phyloP scores from a whole-genome alignment of 768 basidiomycete species.

The Tylopilus felleus region DNA sequence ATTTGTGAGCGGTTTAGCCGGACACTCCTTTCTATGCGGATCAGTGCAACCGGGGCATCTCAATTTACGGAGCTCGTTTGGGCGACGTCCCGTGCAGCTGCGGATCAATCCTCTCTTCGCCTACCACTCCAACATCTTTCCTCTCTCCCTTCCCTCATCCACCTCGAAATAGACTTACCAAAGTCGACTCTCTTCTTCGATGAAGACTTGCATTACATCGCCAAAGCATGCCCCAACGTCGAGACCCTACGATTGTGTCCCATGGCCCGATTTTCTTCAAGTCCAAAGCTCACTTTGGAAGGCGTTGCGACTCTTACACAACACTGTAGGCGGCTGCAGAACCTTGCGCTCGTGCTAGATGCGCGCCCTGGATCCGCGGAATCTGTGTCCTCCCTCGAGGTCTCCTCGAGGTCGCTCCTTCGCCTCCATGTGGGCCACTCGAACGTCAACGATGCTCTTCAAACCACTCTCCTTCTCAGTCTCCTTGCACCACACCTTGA shows the following conservation, averaged over 20 bases:
- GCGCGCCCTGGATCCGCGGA: slow-evolving; percentile 46
- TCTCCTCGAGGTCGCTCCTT: slow-evolving; percentile 62
- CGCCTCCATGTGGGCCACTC: slow-evolving; percentile 78
- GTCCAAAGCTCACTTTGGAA: slow-evolving; percentile 60
- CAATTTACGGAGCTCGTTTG: slow-evolving; percentile 80
- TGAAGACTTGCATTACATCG: slow-evolving; percentile 55
- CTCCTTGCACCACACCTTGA: slow-evolving; percentile 74
- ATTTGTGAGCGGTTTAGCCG: slow-evolving; percentile 61
- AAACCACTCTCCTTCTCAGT: slow-evolving; percentile 67
- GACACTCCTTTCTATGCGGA: slow-evolving; percentile 56
- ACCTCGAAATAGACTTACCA: slow-evolving; percentile 76
- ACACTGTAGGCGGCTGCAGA: slow-evolving; percentile 59
- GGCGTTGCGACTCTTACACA: slow-evolving; percentile 56
- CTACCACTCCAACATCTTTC: slow-evolving; percentile 60
- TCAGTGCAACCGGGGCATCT: slow-evolving; percentile 65
- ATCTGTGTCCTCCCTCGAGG: slow-evolving; percentile 42
- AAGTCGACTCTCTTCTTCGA: slow-evolving; percentile 67
- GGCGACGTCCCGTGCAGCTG: slow-evolving; percentile 58
- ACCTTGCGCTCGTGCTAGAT: slow-evolving; percentile 62
- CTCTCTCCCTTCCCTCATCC: slow-evolving; percentile 49
- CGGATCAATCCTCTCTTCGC: slow-evolving; percentile 53
- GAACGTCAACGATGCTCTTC: slow-evolving; percentile 65
- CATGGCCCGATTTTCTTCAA: slow-evolving; percentile 58
- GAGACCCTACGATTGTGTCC: slow-evolving; percentile 69
- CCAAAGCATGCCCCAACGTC: slow-evolving; percentile 61